Percentiles rank a stretch among this genome's conserved stretches.
Conservation (phyloP, 306 rosid species). For the Citrullus colocynthis region DNA sequence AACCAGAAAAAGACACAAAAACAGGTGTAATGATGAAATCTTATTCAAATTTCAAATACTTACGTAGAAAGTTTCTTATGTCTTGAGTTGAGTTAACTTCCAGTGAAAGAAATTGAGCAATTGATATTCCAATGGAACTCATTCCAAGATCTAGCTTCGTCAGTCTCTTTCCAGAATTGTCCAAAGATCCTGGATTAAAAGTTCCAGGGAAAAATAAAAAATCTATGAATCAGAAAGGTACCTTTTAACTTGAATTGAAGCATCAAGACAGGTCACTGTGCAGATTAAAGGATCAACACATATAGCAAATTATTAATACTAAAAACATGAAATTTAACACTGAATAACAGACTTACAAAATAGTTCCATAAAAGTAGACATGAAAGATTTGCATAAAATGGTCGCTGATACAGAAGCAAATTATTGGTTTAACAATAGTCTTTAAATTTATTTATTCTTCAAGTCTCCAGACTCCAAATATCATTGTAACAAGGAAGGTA, state of each 20-base stretch:
- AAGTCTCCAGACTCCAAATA: background rate
- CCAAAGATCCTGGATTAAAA: slow-evolving; percentile 15
- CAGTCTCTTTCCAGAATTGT: slow-evolving; percentile 29
- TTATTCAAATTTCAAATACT: slow-evolving; percentile 15
- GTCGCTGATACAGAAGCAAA: background rate
- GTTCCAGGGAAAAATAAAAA: background rate
- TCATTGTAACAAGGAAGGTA: background rate
- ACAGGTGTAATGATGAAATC: background rate
- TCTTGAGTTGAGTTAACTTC: slow-evolving; percentile 32
- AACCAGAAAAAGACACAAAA: background rate
- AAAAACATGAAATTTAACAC: background rate
- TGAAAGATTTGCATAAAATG: background rate
- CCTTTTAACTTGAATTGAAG: background rate
- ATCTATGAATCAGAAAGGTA: background rate
- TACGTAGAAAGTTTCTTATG: slow-evolving; percentile 40
- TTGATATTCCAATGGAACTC: slow-evolving; percentile 63
- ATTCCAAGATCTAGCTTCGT: slow-evolving; percentile 39
- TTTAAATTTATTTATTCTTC: background rate
- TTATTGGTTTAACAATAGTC: background rate
- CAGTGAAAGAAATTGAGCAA: slow-evolving; percentile 36
- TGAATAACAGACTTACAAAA: background rate
- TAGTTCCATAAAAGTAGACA: background rate
- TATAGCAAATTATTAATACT: background rate
- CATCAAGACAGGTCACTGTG: background rate
- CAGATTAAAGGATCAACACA: background rate